Evolutionary conservation across 331 rosid genomes (phyloP).

Genomic region (Rosa hybrid): DNA sequence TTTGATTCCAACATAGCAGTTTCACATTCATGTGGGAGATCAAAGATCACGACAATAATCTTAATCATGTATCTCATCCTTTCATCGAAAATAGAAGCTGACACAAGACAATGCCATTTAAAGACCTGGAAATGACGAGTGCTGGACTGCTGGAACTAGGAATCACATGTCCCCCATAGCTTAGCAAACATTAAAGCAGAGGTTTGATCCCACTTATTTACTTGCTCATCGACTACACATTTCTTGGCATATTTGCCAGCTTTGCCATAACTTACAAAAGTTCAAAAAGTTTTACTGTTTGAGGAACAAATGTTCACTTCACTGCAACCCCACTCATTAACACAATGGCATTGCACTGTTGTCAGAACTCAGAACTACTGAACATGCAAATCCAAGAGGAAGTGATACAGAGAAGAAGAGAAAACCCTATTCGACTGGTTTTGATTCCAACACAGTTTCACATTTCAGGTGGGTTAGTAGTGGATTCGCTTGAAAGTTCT

Average conservation of each 20-base stretch:
- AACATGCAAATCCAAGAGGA: too few relatives aligned
- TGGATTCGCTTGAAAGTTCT: background rate
- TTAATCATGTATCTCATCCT: background rate
- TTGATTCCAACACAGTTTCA: too few relatives aligned
- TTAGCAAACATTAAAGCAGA: conserved; percentile 2
- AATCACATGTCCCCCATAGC: background rate
- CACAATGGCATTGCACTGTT: too few relatives aligned
- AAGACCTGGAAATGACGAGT: background rate
- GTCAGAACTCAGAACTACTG: too few relatives aligned
- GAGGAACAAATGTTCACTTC: background rate
- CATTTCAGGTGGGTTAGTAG: background rate
- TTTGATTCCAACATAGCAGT: conserved; percentile 11
- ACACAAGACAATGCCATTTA: conserved; percentile 8
- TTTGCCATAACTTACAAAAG: background rate
- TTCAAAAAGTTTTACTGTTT: background rate
- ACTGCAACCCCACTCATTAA: background rate
- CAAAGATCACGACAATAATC: conserved; percentile 3
- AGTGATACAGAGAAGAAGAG: too few relatives aligned
- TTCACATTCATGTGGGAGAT: conserved; percentile 20
- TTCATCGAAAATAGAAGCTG: conserved; percentile 2
- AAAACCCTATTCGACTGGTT: too few relatives aligned
- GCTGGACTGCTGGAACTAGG: conserved; percentile 16
- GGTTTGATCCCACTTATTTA: background rate
- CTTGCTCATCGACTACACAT: background rate
- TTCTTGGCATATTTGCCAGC: background rate